phyloP scores from a whole-genome alignment of 129 eudicot genomes.

The Pittosporum tobira region DNA sequence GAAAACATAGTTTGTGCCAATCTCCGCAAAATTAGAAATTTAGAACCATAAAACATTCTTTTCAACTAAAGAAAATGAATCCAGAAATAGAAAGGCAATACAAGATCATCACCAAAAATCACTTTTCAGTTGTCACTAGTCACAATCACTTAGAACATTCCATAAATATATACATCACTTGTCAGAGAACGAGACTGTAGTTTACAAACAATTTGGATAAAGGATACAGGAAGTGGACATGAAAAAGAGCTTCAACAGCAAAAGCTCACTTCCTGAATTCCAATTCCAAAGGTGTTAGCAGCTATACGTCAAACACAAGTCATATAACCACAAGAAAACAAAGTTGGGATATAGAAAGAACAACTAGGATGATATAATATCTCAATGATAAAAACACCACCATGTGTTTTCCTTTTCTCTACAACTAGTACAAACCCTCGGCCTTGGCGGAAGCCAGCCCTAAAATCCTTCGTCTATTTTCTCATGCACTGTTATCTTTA shows the following conservation, averaged over 20 bases:
- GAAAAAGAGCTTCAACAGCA: slow-evolving; percentile 11
- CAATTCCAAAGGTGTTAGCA: slow-evolving; percentile 16
- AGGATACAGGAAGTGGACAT: slow-evolving; percentile 1
- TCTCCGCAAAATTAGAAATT: no score
- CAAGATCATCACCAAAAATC: neutral
- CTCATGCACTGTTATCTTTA: slow-evolving; percentile 19
- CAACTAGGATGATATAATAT: slow-evolving; percentile 27
- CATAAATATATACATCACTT: slow-evolving; percentile 38
- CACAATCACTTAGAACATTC: slow-evolving; percentile 26
- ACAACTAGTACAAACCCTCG: slow-evolving; percentile 40
- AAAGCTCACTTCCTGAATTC: slow-evolving; percentile 18
- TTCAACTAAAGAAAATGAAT: neutral
- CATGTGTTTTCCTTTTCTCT: slow-evolving; percentile 43
- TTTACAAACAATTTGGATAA: slow-evolving; percentile 13
- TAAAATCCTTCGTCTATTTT: slow-evolving; percentile 13
- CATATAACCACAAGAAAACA: slow-evolving; percentile 6
- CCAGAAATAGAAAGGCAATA: neutral
- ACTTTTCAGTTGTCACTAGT: slow-evolving; percentile 9
- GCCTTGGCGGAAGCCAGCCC: slow-evolving; percentile 8
- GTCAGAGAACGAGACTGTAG: slow-evolving; percentile 21
- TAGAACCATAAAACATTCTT: no score
- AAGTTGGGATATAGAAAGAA: slow-evolving; percentile 28
- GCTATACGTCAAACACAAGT: slow-evolving; percentile 16
- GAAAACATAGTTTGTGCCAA: no score
- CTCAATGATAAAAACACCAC: slow-evolving; percentile 31